Percentiles rank a stretch among this genome's conserved stretches.
Evolutionary conservation across 2,329 filamentous ascomycete genomes (phyloP).

Genomic region (Diaporthe sp.): DNA sequence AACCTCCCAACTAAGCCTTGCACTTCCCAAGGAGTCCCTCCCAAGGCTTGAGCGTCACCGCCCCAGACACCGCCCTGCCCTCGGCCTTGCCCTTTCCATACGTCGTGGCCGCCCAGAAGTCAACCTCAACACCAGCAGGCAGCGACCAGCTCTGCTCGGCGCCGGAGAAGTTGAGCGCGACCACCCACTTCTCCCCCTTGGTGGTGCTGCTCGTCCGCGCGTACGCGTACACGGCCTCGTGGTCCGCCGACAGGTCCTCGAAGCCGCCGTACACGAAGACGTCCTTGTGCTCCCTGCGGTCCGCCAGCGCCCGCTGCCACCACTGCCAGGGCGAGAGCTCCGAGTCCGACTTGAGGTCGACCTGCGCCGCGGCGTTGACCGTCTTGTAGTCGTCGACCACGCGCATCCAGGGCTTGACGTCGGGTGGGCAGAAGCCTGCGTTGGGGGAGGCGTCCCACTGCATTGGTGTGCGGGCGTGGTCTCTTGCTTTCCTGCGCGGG

Average conservation of each 20-base stretch:
- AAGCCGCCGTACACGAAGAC: slow-evolving; percentile 77
- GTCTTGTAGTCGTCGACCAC: slow-evolving; percentile 66
- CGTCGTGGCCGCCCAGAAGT: slow-evolving; percentile 45
- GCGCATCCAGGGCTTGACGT: slow-evolving; percentile 76
- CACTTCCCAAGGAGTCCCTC: slow-evolving; percentile 47
- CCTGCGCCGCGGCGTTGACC: slow-evolving; percentile 73
- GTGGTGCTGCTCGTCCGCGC: slow-evolving; percentile 44
- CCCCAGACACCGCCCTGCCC: slow-evolving; percentile 42
- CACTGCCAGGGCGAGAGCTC: slow-evolving; percentile 55
- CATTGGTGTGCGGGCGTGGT: slow-evolving; percentile 80
- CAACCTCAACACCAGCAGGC: slow-evolving; percentile 45
- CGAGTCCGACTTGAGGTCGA: slow-evolving; percentile 53
- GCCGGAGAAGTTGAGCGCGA: slow-evolving; percentile 49
- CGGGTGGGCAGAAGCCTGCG: slow-evolving; percentile 72
- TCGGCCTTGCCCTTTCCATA: slow-evolving; percentile 45
- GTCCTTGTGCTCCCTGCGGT: slow-evolving; percentile 73
- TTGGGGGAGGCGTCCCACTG: slow-evolving; percentile 75
- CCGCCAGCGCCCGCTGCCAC: slow-evolving; percentile 71
- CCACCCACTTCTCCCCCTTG: slow-evolving; percentile 48
- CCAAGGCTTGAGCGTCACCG: slow-evolving; percentile 47
- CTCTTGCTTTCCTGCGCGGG: slow-evolving; percentile 57
- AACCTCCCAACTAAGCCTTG: background rate
- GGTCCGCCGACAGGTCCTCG: slow-evolving; percentile 45
- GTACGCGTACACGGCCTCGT: slow-evolving; percentile 44
- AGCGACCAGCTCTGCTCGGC: slow-evolving; percentile 46